Conservation (phyloP, 495 filamentous ascomycete genomes). For the Corynascus novoguineensis region DNA sequence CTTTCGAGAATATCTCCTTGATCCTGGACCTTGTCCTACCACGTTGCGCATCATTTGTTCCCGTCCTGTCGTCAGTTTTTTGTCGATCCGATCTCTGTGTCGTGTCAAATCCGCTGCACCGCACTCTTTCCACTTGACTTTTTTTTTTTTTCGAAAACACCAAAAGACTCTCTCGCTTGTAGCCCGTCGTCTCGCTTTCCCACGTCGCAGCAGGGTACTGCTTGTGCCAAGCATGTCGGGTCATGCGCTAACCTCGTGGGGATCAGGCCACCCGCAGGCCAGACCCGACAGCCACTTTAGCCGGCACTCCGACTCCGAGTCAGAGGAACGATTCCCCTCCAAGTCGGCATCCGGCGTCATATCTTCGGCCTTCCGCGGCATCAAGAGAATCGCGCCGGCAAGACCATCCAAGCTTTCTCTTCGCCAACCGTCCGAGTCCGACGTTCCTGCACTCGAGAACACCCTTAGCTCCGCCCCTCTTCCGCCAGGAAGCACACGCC, state of each 20-base stretch:
- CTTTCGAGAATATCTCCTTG: constrained; percentile 8
- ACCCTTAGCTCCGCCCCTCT: constrained; percentile 26
- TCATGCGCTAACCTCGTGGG: constrained; percentile 28
- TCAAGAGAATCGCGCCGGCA: constrained; percentile 43
- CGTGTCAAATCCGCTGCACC: background rate
- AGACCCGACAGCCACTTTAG: constrained; percentile 22
- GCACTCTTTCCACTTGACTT: constrained; percentile 2
- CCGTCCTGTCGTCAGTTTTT: no score
- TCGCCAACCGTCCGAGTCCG: constrained; percentile 27
- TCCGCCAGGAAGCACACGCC: constrained; percentile 15
- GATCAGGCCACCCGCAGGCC: constrained; percentile 26
- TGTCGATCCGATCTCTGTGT: background rate
- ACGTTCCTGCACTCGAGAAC: constrained; percentile 19
- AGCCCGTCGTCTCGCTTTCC: constrained; percentile 6
- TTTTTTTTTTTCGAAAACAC: background rate
- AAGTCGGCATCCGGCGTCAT: constrained; percentile 41
- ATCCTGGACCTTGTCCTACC: background rate
- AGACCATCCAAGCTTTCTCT: constrained; percentile 31
- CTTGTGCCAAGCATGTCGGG: constrained; percentile 25
- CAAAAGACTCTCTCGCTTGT: background rate
- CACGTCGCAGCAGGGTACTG: constrained; percentile 13
- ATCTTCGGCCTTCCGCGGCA: constrained; percentile 45
- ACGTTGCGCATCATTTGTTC: background rate
- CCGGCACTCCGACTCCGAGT: constrained; percentile 35
- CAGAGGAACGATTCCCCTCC: constrained; percentile 34